phyloP scores from a whole-genome alignment of 2,329 filamentous ascomycete genomes.

The Trichoderma koningii region DNA sequence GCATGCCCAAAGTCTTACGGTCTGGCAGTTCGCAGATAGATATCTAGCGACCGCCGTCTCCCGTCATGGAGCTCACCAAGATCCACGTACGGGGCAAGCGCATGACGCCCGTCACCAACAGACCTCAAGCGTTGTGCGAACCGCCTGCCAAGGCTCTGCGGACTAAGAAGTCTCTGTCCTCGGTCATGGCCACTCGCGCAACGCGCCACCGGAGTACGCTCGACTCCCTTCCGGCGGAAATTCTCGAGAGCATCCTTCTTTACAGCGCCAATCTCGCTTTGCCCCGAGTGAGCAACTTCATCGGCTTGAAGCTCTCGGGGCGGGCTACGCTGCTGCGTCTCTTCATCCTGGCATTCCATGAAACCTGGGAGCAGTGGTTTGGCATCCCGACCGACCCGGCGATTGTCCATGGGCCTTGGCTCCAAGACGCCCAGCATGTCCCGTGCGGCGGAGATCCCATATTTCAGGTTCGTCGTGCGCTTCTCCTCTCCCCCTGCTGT shows the following conservation, averaged over 20 bases:
- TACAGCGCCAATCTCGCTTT: conserved; percentile 53
- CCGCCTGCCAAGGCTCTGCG: conserved; percentile 9
- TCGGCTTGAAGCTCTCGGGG: conserved; percentile 52
- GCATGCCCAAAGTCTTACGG: neutral
- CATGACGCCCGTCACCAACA: conserved; percentile 31
- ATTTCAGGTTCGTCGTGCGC: conserved; percentile 46
- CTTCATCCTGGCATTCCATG: conserved; percentile 42
- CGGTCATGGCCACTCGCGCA: conserved; percentile 37
- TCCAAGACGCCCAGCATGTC: conserved; percentile 14
- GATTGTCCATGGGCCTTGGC: conserved; percentile 29
- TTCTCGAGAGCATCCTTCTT: conserved; percentile 56
- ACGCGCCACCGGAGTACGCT: conserved; percentile 35
- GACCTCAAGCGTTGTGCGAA: conserved; percentile 24
- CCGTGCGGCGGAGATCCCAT: conserved; percentile 42
- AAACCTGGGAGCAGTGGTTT: conserved; percentile 45
- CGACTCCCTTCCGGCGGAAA: conserved; percentile 51
- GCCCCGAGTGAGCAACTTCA: conserved; percentile 46
- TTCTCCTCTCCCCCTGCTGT: neutral
- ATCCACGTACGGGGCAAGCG: conserved; percentile 53
- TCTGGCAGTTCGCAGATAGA: neutral
- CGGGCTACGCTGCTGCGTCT: conserved; percentile 43
- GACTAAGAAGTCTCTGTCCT: conserved; percentile 37
- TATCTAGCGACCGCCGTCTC: neutral
- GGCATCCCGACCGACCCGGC: conserved; percentile 34
- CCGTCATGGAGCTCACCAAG: conserved; percentile 45